Conservation (phyloP, 257 asterid species). For the Leonotis leonurus region DNA sequence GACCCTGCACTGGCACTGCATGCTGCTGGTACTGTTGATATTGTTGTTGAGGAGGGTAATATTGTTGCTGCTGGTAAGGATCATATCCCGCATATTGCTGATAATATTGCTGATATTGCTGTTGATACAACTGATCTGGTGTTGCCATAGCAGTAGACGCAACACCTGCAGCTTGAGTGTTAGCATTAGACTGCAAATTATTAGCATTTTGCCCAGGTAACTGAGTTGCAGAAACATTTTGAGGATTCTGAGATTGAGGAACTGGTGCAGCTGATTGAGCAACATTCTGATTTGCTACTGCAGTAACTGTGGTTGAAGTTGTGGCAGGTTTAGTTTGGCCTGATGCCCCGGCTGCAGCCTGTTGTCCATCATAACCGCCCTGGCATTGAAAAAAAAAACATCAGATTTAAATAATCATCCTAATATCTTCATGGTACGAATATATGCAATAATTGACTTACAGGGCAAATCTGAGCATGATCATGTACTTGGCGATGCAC, state of each 20-base stretch:
- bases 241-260: constrained; percentile 50
- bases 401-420: constrained; percentile 2
- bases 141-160: constrained; percentile 43
- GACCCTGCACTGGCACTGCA: constrained; percentile 42
- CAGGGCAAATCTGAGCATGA: constrained; percentile 86
- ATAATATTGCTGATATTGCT: constrained; percentile 82
- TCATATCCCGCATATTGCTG: constrained; percentile 78
- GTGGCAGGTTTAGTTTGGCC: constrained; percentile 38
- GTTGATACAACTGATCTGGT: constrained; percentile 80
- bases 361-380: constrained; percentile 70
- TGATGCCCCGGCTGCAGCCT: constrained; percentile 35
- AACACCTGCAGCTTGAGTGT: constrained; percentile 38
- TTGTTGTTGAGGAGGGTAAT: constrained; percentile 55
- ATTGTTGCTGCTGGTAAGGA: constrained; percentile 57
- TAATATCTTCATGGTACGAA: background rate
- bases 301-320: constrained; percentile 27
- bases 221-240: constrained; percentile 32
- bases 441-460: constrained; percentile 33
- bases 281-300: constrained; percentile 33
- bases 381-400: constrained; percentile 15
- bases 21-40: constrained; percentile 59
- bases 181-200: constrained; percentile 34
- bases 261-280: constrained; percentile 39
- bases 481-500: constrained; percentile 94
- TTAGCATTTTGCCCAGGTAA: constrained; percentile 49